Evolutionary conservation across 768 basidiomycete genomes (phyloP), one percentile per base, ranked within the genome.

Genomic region (Boletus coccyginus): DNA sequence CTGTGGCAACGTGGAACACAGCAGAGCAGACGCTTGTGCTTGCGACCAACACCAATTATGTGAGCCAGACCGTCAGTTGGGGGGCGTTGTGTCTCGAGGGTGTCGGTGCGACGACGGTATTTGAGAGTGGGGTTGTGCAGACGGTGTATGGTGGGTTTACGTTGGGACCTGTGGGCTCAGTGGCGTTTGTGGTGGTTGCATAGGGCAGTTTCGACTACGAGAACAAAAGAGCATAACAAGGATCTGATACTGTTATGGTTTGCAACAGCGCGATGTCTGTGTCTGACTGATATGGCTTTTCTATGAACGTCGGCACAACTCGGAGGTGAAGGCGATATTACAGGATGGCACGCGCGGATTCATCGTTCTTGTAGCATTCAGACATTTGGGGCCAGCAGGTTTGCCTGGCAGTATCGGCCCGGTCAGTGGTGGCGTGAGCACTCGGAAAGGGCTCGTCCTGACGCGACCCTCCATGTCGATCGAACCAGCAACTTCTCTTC

Each of bases 1-100:
- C 84, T 21, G 65, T 80, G n/a, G 80, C 81, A 6, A 62, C 80
- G 31, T 85, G 84, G 84, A 74, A 68, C 2, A 56, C 77, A 2
- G 73, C 69, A 0, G 29, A 35, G 5, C 60, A 75, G 29, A 81
- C 77, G 0, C 74, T 85, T 38, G 73, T 82, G 14, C 71, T 85
- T 3, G 82, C 76, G 10, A 72, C 78, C 1, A 86, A 86, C 64
- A 78, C 78, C 62, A 73, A 81, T 40, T 76, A 81, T 40, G 64
- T 72, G 29, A 57, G 67, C 5, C 64, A 67, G 38, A 70, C 64
- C 0, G 64, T 84, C 7, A 41, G 44, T 1, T 68, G 80, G 50
- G 27, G 54, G 0, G 70, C 72, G 21, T 39, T 80, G 44, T 57
- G 51, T 7, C 66, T 74, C 1, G 35, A 36, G 5, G 58, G 56